A percentile compares a stretch with the other conserved stretches of the same genome.
These are phyloP conservation scores for Paraurostyla sp. DNA, from an alignment of 73 alveolate species.

Conservation along the genomic window DNA sequence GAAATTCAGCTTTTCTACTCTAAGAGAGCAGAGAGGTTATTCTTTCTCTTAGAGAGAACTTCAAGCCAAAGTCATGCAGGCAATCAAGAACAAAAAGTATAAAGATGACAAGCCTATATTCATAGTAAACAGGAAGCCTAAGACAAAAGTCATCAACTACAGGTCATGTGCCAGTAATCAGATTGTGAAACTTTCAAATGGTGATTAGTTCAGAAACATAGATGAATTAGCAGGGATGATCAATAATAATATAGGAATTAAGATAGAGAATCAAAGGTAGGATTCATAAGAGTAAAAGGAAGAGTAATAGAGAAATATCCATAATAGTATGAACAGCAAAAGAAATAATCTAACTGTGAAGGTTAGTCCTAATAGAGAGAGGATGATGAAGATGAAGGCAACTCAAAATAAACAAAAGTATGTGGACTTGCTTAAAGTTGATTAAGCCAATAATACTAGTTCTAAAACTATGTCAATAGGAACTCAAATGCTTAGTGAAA, in stretches of 20 bases:
- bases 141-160: background rate
- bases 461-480: background rate
- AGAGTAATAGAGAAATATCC: too few species aligned
- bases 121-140: conserved; percentile 21
- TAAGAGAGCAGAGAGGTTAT: background rate
- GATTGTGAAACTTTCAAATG: background rate
- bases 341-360: too few species aligned
- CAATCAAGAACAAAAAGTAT: background rate
- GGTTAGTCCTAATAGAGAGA: too few species aligned
- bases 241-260: background rate
- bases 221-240: conserved; percentile 5
- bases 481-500: background rate
- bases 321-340: too few species aligned
- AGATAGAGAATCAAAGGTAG: too few species aligned
- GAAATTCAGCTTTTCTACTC: background rate
- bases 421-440: too few species aligned
- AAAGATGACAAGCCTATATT: conserved; percentile 11
- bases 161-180: background rate
- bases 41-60: background rate
- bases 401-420: too few species aligned
- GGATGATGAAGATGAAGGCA: too few species aligned
- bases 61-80: background rate
- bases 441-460: too few species aligned
- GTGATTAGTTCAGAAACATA: conserved; percentile 24
- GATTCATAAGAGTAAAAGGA: too few species aligned